These are phyloP conservation scores for Candida fluviatilis DNA, from an alignment of 805 yeast species.

Conservation along the genomic window DNA sequence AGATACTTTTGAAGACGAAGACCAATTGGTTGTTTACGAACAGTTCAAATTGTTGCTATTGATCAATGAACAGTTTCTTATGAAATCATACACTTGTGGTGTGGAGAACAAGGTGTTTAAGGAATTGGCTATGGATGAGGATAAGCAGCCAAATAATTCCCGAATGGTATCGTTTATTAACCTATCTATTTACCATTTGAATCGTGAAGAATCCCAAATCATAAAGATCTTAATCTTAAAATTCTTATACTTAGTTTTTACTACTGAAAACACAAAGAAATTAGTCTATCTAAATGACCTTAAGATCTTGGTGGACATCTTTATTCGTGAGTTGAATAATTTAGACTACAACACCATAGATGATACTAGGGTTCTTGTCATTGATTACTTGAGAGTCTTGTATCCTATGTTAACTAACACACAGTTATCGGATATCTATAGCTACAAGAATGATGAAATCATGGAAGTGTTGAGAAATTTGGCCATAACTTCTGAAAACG, in stretches of 20 bases:
- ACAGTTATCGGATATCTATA: constrained; percentile 48
- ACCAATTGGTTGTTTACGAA: constrained; percentile 51
- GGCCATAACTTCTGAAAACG: constrained; percentile 20
- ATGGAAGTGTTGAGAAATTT: constrained; percentile 48
- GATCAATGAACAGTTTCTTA: constrained; percentile 85
- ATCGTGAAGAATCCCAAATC: constrained; percentile 68
- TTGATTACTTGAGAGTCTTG: constrained; percentile 63
- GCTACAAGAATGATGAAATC: constrained; percentile 57
- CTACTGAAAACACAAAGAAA: constrained; percentile 59
- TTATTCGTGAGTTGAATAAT: constrained; percentile 74
- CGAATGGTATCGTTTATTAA: constrained; percentile 65
- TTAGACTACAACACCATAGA: constrained; percentile 54
- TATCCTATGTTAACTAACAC: constrained; percentile 67
- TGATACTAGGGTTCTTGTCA: constrained; percentile 48
- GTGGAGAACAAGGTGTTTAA: constrained; percentile 51
- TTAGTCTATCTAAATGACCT: constrained; percentile 80
- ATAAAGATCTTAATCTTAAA: constrained; percentile 77
- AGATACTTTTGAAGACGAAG: constrained; percentile 48
- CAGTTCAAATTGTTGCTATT: constrained; percentile 69
- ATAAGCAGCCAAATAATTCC: constrained; percentile 19
- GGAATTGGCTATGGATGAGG: constrained; percentile 42
- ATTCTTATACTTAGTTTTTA: constrained; percentile 68
- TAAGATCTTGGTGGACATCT: constrained; percentile 76
- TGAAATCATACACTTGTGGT: constrained; percentile 38
- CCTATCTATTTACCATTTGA: constrained; percentile 56